Conservation (phyloP, 495 filamentous ascomycete genomes). For the Pyronema domesticum region DNA sequence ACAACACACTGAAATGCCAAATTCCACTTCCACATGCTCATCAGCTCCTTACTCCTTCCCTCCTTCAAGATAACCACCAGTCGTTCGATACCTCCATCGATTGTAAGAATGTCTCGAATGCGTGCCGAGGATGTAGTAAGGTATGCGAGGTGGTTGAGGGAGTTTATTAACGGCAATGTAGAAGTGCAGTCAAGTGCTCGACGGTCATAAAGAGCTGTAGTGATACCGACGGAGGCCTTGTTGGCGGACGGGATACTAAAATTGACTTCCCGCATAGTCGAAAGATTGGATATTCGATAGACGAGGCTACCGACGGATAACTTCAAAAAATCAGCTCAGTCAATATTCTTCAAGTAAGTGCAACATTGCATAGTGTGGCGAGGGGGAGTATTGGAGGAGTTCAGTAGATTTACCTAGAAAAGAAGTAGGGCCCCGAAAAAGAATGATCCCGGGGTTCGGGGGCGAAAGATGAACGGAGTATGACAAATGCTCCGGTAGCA, state of each 20-base stretch:
- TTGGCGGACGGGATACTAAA: conserved; percentile 99
- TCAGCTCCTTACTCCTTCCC: conserved; percentile 87
- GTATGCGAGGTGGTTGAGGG: conserved; percentile 92
- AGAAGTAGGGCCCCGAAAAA: too few relatives aligned
- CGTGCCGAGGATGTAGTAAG: conserved; percentile 96
- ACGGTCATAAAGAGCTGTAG: conserved; percentile 92
- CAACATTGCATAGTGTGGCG: not conserved
- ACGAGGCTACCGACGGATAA: not conserved
- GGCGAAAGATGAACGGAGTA: too few relatives aligned
- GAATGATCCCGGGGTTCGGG: too few relatives aligned
- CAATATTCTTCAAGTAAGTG: not conserved
- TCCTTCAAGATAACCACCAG: conserved; percentile 95
- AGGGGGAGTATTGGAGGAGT: not conserved
- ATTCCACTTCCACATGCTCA: conserved; percentile 99
- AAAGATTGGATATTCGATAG: not conserved
- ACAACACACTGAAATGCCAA: conserved; percentile 96
- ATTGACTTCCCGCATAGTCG: conserved; percentile 93
- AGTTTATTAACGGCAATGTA: conserved; percentile 91
- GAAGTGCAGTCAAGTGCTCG: conserved; percentile 96
- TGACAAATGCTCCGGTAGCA: not conserved
- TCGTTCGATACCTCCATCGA: conserved; percentile 93
- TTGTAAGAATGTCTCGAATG: conserved; percentile 90
- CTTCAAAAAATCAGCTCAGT: not conserved
- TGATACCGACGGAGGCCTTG: conserved; percentile 98
- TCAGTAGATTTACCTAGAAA: not conserved